Conservation (phyloP, 164 flowering plant genomes). For the grape (Vitis vinifera) region ASM3070453v1 NC_081809.1:4742001-4742500, state of each 20-base stretch:
- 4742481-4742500: too few relatives aligned
- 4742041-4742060: conserved; percentile 58
- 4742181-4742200: conserved; percentile 61
- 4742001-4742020: conserved; percentile 75
- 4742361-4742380: background rate
- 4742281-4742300: conserved; percentile 47
- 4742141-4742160: conserved; percentile 75
- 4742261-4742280: conserved; percentile 85
- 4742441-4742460: too few relatives aligned
- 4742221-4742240: conserved; percentile 83
- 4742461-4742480: too few relatives aligned
- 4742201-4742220: conserved; percentile 68
- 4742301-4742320: conserved; percentile 77
- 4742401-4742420: too few relatives aligned
- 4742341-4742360: background rate
- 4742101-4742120: conserved; percentile 49
- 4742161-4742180: conserved; percentile 71
- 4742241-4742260: conserved; percentile 75
- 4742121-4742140: conserved; percentile 58
- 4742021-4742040: conserved; percentile 66
- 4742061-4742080: conserved; percentile 64
- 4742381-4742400: too few relatives aligned
- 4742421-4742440: too few relatives aligned
- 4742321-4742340: conserved; percentile 98
- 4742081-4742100: conserved; percentile 77